Evolutionary conservation across 768 basidiomycete genomes (phyloP).

Genomic region (Lyophyllum decastes): DNA sequence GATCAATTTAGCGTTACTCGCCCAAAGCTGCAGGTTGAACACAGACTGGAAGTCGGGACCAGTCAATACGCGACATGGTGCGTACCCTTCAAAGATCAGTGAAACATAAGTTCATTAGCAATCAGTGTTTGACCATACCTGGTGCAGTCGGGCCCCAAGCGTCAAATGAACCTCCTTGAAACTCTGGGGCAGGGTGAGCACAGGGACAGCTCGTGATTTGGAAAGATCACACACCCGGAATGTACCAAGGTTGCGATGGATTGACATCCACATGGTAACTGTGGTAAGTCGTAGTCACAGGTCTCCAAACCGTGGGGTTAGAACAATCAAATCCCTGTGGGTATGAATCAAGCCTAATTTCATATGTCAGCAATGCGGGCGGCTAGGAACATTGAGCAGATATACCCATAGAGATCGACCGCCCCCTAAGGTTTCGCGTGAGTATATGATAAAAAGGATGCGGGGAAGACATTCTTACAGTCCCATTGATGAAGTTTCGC

Average conservation of each 20-base stretch:
- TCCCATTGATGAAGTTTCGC: conserved; percentile 69
- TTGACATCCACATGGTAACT: conserved; percentile 56
- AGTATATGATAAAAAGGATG: neutral
- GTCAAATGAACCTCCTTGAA: conserved; percentile 79
- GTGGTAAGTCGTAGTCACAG: conserved; percentile 64
- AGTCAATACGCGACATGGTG: conserved; percentile 62
- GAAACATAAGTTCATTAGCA: neutral
- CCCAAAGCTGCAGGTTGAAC: conserved; percentile 78
- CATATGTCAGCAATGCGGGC: neutral
- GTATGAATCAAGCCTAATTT: conserved; percentile 60
- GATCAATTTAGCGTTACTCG: conserved; percentile 78
- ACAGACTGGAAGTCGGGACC: conserved; percentile 77
- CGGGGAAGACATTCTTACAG: conserved; percentile 37
- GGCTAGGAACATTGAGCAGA: neutral
- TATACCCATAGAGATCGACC: conserved; percentile 75
- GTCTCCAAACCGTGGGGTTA: conserved; percentile 64
- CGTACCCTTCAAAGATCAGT: conserved; percentile 48
- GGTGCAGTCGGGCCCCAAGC: conserved; percentile 80
- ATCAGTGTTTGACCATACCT: conserved; percentile 36
- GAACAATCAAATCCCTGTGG: conserved; percentile 85
- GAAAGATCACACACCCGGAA: conserved; percentile 51
- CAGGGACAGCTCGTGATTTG: conserved; percentile 3
- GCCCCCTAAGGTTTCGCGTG: conserved; percentile 46
- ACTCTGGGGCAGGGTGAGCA: conserved; percentile 33
- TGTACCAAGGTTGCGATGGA: conserved; percentile 65